These are phyloP conservation scores for Seiridium cupressi DNA, from an alignment of 2,329 filamentous ascomycete species.

Conservation along the genomic window DNA sequence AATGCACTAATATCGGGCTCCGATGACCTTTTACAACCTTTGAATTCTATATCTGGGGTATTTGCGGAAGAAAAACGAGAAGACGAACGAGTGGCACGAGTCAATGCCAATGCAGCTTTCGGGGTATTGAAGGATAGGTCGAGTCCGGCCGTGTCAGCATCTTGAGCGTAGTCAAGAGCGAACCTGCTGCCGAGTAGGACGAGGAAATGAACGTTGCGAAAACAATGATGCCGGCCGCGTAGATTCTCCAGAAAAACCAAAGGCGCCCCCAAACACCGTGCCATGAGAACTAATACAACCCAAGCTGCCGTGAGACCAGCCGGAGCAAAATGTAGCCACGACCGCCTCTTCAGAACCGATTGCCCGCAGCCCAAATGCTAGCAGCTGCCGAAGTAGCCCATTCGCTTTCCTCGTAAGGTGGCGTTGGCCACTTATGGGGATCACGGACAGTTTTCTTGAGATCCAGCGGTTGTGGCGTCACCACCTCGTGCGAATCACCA, in stretches of 20 bases:
- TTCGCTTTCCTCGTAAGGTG: conserved; percentile 89
- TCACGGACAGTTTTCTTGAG: conserved; percentile 52
- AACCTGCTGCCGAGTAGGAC: background rate
- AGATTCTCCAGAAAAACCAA: conserved; percentile 19
- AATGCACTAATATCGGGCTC: conserved; percentile 21
- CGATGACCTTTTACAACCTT: conserved; percentile 23
- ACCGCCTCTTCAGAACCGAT: conserved; percentile 49
- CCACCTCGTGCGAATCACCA: conserved; percentile 59
- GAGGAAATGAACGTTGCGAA: conserved; percentile 23
- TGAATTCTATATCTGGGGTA: conserved; percentile 32
- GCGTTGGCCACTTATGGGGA: conserved; percentile 82
- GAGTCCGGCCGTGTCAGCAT: background rate
- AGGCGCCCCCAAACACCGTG: conserved; percentile 28
- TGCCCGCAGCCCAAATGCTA: conserved; percentile 74
- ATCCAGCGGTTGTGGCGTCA: conserved; percentile 70
- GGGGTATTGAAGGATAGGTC: conserved; percentile 20
- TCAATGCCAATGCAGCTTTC: conserved; percentile 13
- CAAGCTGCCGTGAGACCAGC: conserved; percentile 10
- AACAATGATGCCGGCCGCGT: conserved; percentile 21
- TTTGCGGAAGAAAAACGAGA: conserved; percentile 25
- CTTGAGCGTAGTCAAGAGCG: background rate
- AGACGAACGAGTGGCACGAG: background rate
- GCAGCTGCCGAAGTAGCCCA: conserved; percentile 84
- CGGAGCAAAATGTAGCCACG: conserved; percentile 8
- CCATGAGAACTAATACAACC: conserved; percentile 28